Percentiles rank a stretch among this genome's conserved stretches.
phyloP scores from a whole-genome alignment of 2,329 filamentous ascomycete species.

The Periconia digitata region DNA sequence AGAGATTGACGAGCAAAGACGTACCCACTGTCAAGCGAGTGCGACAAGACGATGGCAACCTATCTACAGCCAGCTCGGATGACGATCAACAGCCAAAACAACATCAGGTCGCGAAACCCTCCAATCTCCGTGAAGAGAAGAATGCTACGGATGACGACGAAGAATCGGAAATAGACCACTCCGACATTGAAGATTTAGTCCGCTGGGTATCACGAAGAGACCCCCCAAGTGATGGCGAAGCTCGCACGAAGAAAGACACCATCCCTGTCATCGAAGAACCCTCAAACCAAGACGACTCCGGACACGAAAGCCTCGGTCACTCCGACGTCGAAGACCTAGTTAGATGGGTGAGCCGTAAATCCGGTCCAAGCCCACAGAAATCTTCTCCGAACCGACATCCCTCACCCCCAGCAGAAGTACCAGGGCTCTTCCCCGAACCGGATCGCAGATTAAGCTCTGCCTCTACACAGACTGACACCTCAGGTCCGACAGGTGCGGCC shows the following conservation, averaged over 20 bases:
- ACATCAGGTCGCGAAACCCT: conserved; percentile 28
- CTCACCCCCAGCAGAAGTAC: background rate
- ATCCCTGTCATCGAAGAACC: background rate
- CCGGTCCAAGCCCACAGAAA: conserved; percentile 6
- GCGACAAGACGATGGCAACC: conserved; percentile 16
- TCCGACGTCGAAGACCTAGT: conserved; percentile 38
- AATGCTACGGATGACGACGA: conserved; percentile 29
- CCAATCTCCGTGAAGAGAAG: conserved; percentile 17
- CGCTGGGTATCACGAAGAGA: conserved; percentile 37
- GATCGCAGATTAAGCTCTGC: conserved; percentile 25
- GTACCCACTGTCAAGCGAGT: conserved; percentile 25
- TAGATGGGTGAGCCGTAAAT: conserved; percentile 24
- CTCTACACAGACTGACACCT: conserved; percentile 33
- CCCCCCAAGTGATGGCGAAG: conserved; percentile 31
- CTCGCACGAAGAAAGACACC: conserved; percentile 5
- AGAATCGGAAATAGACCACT: conserved; percentile 31
- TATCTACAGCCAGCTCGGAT: background rate
- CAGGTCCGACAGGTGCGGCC: background rate
- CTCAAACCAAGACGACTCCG: conserved; percentile 19
- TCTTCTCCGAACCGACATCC: background rate
- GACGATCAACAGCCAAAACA: too few relatives aligned
- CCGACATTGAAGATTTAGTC: conserved; percentile 35
- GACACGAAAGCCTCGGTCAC: conserved; percentile 30
- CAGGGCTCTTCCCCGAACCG: background rate
- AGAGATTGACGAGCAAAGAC: conserved; percentile 33